Conservation (phyloP, 495 filamentous ascomycete species). For the Xylaria bambusicola region DNA sequence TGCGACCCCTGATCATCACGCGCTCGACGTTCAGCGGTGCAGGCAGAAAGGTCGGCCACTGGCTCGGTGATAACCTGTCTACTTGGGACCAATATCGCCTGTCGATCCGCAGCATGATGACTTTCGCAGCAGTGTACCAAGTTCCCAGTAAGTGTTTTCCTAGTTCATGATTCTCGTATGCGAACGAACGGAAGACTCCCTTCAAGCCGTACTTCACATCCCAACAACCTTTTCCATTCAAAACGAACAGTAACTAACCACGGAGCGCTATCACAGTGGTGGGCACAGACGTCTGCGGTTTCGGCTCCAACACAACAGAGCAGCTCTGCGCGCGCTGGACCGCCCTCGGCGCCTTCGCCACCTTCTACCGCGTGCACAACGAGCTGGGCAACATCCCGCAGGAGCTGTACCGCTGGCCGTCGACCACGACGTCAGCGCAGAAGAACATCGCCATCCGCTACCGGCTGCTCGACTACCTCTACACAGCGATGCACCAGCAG, state of each 20-base stretch:
- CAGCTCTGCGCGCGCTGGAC: constrained; percentile 84
- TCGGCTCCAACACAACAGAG: constrained; percentile 69
- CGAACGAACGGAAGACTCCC: too few relatives aligned
- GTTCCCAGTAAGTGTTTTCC: constrained; percentile 61
- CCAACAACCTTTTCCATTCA: not conserved
- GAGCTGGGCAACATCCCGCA: constrained; percentile 50
- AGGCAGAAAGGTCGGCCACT: constrained; percentile 77
- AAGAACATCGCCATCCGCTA: constrained; percentile 77
- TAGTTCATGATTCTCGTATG: too few relatives aligned
- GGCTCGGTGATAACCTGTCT: constrained; percentile 83
- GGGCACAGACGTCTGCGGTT: constrained; percentile 82
- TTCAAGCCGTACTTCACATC: not conserved
- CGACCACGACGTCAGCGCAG: constrained; percentile 64
- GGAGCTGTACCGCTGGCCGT: constrained; percentile 77
- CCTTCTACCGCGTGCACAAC: constrained; percentile 82
- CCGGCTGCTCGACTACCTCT: constrained; percentile 77
- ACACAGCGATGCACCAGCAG: constrained; percentile 71
- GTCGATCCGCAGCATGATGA: constrained; percentile 68
- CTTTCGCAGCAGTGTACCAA: constrained; percentile 80
- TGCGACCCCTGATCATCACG: constrained; percentile 78
- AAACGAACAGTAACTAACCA: not conserved
- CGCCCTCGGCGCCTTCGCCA: constrained; percentile 74
- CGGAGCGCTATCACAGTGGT: constrained; percentile 54
- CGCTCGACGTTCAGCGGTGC: constrained; percentile 83
- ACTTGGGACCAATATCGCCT: constrained; percentile 72